phyloP scores from a whole-genome alignment of 2,329 filamentous ascomycete genomes.

The Blastomyces gilchristii region DNA sequence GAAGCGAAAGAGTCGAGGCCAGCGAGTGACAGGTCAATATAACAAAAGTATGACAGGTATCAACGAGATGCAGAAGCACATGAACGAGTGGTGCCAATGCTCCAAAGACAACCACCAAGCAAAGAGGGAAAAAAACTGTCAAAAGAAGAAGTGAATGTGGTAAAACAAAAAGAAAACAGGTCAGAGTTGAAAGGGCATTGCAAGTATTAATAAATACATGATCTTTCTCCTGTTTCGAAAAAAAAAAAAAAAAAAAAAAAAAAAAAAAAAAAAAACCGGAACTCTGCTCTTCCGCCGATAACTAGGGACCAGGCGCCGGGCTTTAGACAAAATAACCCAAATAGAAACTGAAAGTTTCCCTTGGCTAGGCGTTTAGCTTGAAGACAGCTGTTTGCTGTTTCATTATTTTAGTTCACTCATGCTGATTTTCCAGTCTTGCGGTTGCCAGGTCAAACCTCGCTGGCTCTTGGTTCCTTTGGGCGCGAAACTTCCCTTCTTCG shows the following conservation, averaged over 20 bases:
- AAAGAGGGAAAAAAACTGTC: not conserved
- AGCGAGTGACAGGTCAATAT: not conserved
- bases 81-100: not conserved
- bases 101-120: not conserved
- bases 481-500: conserved; percentile 2
- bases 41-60: conserved; percentile 2
- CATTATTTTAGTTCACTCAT: not conserved
- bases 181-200: not conserved
- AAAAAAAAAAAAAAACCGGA: no score
- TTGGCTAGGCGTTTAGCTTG: not conserved
- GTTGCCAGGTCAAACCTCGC: not conserved
- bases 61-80: not conserved
- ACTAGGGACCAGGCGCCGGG: not conserved
- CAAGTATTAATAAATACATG: not conserved
- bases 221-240: not conserved
- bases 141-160: not conserved
- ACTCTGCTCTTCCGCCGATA: not conserved
- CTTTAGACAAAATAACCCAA: not conserved
- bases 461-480: not conserved
- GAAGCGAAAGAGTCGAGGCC: not conserved
- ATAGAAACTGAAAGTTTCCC: not conserved
- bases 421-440: not conserved
- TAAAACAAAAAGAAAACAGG: not conserved
- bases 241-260: no score
- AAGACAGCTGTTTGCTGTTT: not conserved